Conservation (phyloP, 176 grass and related monocot species). For the Musa beccarii region DNA sequence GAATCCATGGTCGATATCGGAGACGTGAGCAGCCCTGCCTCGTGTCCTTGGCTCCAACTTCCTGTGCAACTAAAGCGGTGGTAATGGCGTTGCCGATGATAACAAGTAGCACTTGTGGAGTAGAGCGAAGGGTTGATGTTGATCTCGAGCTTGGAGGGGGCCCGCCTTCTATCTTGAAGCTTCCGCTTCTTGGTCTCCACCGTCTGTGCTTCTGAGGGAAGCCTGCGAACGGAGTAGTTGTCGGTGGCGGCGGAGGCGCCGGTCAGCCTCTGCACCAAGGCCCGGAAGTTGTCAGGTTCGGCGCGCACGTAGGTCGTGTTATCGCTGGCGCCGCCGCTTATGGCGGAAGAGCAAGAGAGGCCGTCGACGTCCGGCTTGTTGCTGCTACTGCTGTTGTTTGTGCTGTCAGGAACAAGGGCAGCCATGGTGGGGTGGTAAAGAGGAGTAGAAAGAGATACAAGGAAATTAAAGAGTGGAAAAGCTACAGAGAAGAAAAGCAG, state of each 20-base stretch:
- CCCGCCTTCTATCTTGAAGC: slow-evolving; percentile 59
- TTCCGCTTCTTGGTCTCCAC: slow-evolving; percentile 33
- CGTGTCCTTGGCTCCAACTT: too few species aligned
- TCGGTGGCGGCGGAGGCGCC: slow-evolving; percentile 14
- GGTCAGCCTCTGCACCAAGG: slow-evolving; percentile 65
- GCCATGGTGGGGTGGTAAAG: too few species aligned
- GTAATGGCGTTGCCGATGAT: neutral
- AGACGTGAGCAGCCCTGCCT: slow-evolving; percentile 21
- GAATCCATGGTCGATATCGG: slow-evolving; percentile 67
- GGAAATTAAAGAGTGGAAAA: too few species aligned
- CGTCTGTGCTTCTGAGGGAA: too few species aligned
- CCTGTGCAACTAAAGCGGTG: too few species aligned
- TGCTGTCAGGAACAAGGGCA: too few species aligned
- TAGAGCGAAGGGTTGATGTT: slow-evolving; percentile 28
- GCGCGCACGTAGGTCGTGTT: slow-evolving; percentile 62
- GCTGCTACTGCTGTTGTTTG: too few species aligned
- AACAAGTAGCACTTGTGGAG: neutral
- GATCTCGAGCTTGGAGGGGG: slow-evolving; percentile 51
- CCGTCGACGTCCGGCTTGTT: too few species aligned
- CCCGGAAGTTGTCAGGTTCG: slow-evolving; percentile 54
- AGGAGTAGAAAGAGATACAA: too few species aligned
- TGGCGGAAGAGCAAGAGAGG: too few species aligned
- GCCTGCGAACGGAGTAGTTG: too few species aligned
- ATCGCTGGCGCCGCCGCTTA: neutral
- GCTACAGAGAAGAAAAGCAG: too few species aligned